Percentiles rank a stretch among this genome's conserved stretches.
phyloP scores from a whole-genome alignment of 352 stramenopile genomes.

The Thraustochytrium striatum region DNA sequence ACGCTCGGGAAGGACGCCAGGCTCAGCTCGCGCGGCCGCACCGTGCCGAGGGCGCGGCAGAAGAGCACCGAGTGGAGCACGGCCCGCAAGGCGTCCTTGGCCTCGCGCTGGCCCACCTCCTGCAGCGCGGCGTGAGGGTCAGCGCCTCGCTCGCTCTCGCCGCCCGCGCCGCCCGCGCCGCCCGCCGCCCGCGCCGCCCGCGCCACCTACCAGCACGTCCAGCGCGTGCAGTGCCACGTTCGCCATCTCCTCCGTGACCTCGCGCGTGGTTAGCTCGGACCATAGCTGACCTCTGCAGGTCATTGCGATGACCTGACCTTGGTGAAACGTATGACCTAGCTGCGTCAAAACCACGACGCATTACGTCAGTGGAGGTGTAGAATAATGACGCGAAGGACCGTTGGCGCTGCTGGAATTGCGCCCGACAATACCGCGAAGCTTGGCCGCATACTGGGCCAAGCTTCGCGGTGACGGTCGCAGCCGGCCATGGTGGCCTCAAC shows the following conservation, averaged over 20 bases:
- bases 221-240: slow-evolving; percentile 15
- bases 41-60: slow-evolving; percentile 13
- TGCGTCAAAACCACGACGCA: too few relatives aligned
- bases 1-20: slow-evolving; percentile 12
- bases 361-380: too few relatives aligned
- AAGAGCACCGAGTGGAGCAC: slow-evolving; percentile 24
- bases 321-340: too few relatives aligned
- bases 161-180: background rate
- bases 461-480: too few relatives aligned
- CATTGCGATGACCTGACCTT: too few relatives aligned
- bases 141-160: background rate
- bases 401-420: too few relatives aligned
- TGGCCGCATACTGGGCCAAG: too few relatives aligned
- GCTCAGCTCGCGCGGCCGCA: background rate
- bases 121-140: background rate
- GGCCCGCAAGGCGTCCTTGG: slow-evolving; percentile 6
- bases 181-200: background rate
- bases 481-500: too few relatives aligned
- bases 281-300: too few relatives aligned
- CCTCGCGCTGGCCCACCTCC: slow-evolving; percentile 14
- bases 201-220: background rate
- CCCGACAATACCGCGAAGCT: too few relatives aligned
- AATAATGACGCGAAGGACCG: too few relatives aligned
- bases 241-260: slow-evolving; percentile 22
- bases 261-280: too few relatives aligned